phyloP scores from a whole-genome alignment of 768 basidiomycete species.

The Lactarius deliciosus region DNA sequence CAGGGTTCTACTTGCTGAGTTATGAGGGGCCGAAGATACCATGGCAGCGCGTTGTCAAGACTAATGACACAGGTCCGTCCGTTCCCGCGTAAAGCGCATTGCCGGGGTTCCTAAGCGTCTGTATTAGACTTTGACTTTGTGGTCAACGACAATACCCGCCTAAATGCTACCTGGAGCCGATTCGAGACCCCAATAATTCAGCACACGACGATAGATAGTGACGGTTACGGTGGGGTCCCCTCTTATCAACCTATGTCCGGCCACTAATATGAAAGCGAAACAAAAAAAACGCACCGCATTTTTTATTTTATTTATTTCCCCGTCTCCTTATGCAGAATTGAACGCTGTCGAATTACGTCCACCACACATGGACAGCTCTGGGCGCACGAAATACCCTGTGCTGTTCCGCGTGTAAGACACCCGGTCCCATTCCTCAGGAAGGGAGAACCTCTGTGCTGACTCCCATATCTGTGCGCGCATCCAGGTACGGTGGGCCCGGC shows the following conservation, averaged over 20 bases:
- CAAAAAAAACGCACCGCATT: neutral
- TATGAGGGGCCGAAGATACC: constrained; percentile 84
- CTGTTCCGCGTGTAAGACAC: constrained; percentile 73
- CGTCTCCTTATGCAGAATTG: constrained; percentile 52
- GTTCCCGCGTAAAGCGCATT: constrained; percentile 26
- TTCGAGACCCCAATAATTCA: constrained; percentile 72
- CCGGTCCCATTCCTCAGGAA: neutral
- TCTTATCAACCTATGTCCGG: neutral
- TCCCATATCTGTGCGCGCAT: constrained; percentile 13
- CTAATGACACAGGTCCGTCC: constrained; percentile 43
- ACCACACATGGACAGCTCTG: constrained; percentile 89
- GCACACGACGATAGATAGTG: constrained; percentile 71
- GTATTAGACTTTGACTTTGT: constrained; percentile 59
- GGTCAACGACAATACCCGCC: constrained; percentile 66
- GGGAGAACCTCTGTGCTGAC: neutral
- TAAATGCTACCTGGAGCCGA: constrained; percentile 61
- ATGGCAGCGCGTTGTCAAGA: constrained; percentile 77
- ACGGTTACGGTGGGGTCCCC: constrained; percentile 61
- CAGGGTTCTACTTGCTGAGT: constrained; percentile 77
- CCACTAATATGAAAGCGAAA: neutral
- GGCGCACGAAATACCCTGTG: constrained; percentile 94
- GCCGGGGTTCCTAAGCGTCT: neutral
- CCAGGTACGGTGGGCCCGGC: constrained; percentile 85
- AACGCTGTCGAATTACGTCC: constrained; percentile 92
- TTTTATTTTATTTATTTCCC: neutral